Percentiles rank a stretch among this genome's conserved stretches.
phyloP scores from a whole-genome alignment of 1,139 yeast genomes.

The Candida tropicalis region DNA sequence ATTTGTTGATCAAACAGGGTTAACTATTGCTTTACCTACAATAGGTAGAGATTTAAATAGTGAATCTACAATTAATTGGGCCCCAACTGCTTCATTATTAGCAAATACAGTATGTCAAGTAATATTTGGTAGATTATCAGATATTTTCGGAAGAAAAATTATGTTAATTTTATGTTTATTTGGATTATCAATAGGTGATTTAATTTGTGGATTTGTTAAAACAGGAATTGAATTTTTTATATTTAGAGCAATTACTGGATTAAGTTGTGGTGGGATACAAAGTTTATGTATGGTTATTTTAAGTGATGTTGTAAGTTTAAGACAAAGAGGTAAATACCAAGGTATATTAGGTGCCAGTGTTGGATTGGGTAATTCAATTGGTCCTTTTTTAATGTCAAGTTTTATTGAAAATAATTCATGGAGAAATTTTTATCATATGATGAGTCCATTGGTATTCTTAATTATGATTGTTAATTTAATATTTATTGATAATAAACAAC shows the following conservation, averaged over 20 bases:
- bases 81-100: conserved; percentile 47
- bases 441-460: conserved; percentile 42
- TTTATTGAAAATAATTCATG: conserved; percentile 46
- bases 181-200: conserved; percentile 39
- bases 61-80: conserved; percentile 47
- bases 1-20: conserved; percentile 43
- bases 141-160: conserved; percentile 46
- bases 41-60: conserved; percentile 42
- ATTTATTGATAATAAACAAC: conserved; percentile 27
- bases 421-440: conserved; percentile 51
- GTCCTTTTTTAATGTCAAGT: conserved; percentile 57
- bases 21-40: conserved; percentile 44
- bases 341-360: conserved; percentile 51
- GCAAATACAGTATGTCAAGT: conserved; percentile 50
- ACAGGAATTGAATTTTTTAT: conserved; percentile 41
- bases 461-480: conserved; percentile 27
- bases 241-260: conserved; percentile 46
- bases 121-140: conserved; percentile 42
- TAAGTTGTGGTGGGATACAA: conserved; percentile 49
- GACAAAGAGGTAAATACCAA: conserved; percentile 47
- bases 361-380: conserved; percentile 57
- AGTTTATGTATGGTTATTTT: conserved; percentile 46
- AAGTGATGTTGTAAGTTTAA: conserved; percentile 43
- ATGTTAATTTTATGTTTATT: conserved; percentile 35
- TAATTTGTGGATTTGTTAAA: conserved; percentile 44